phyloP scores from a whole-genome alignment of 345 rosid genomes.

The Euphorbia lathyris region DNA sequence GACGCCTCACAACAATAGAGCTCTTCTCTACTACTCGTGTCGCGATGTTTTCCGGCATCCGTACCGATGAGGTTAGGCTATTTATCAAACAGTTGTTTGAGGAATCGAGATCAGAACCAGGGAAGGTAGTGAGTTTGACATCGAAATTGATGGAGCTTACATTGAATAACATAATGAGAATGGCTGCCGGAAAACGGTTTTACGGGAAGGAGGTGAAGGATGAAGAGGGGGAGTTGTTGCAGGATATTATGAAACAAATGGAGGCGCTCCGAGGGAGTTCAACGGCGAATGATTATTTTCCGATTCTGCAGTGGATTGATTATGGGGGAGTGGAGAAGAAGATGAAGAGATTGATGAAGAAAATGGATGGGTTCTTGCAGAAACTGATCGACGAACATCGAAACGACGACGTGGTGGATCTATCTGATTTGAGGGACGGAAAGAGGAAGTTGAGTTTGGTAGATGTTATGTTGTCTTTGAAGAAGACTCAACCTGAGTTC shows the following conservation, averaged over 20 bases:
- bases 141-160: not conserved
- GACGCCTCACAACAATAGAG: conserved; percentile 4
- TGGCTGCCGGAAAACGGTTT: conserved; percentile 14
- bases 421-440: not conserved
- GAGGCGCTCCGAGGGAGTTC: not conserved
- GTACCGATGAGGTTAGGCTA: not conserved
- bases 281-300: conserved; percentile 1
- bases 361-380: conserved; percentile 4
- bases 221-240: not conserved
- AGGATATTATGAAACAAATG: not conserved
- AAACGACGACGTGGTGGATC: not conserved
- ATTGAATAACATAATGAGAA: conserved; percentile 7
- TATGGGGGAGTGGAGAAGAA: not conserved
- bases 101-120: not conserved
- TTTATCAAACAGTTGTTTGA: not conserved
- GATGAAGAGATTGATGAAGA: not conserved
- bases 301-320: conserved; percentile 8
- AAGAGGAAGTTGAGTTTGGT: conserved; percentile 15
- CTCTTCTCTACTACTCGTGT: conserved; percentile 2
- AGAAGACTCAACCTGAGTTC: not conserved
- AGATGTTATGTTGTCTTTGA: not conserved
- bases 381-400: conserved; percentile 12
- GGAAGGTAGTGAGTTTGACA: not conserved
- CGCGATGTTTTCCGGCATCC: not conserved
- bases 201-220: not conserved